phyloP scores from a whole-genome alignment of 306 rosid genomes.

The Canavalia gladiata region DNA sequence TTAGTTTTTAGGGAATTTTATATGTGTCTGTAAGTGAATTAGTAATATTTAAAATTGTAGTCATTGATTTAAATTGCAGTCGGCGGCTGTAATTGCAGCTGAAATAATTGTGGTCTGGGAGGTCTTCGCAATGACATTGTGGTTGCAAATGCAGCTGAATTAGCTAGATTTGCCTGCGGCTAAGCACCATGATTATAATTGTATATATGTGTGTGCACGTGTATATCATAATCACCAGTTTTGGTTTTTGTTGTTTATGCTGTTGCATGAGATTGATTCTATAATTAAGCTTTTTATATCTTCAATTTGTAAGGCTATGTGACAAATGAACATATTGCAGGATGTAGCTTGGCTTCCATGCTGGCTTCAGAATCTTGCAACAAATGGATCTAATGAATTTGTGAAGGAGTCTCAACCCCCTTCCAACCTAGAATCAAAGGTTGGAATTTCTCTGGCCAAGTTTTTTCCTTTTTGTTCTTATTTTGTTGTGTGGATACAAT shows the following conservation, averaged over 20 bases:
- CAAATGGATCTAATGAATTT: slow-evolving; percentile 55
- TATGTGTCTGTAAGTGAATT: slow-evolving; percentile 1
- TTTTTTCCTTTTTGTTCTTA: neutral
- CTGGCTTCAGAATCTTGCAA: slow-evolving; percentile 83
- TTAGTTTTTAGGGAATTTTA: neutral
- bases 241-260: neutral
- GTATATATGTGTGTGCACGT: neutral
- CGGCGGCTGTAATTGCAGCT: neutral
- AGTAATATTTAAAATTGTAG: neutral
- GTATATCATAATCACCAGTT: neutral
- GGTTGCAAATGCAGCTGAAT: neutral
- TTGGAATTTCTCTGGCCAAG: slow-evolving; percentile 44
- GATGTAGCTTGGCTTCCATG: slow-evolving; percentile 87
- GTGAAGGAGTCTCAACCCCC: slow-evolving; percentile 50
- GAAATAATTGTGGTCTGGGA: slow-evolving; percentile 2
- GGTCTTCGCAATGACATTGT: neutral
- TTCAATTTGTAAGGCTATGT: slow-evolving; percentile 39
- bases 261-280: slow-evolving; percentile 10
- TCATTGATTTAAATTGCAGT: neutral
- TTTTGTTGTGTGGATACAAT: neutral
- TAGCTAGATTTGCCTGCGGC: neutral
- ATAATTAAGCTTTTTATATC: slow-evolving; percentile 9
- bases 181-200: neutral
- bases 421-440: slow-evolving; percentile 57
- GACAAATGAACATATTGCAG: slow-evolving; percentile 51